phyloP scores from a whole-genome alignment of 768 basidiomycete species.

The Tulasnella sp. region DNA sequence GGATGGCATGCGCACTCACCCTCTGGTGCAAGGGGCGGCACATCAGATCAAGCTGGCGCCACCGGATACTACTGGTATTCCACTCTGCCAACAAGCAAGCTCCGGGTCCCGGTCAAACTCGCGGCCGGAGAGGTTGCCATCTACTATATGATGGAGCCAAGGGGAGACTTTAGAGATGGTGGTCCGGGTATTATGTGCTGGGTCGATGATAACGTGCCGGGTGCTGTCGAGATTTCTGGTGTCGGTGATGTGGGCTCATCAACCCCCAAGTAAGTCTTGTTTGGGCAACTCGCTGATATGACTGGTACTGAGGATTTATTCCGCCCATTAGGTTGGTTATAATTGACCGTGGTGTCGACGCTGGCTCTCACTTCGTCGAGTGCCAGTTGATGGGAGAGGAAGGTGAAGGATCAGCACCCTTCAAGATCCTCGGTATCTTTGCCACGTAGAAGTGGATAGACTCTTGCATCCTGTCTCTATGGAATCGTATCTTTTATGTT shows the following conservation, averaged over 20 bases:
- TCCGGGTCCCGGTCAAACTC: conserved; percentile 76
- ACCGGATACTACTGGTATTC: conserved; percentile 87
- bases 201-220: conserved; percentile 92
- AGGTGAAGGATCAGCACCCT: conserved; percentile 64
- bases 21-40: conserved; percentile 32
- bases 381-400: conserved; percentile 85
- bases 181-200: conserved; percentile 67
- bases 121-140: conserved; percentile 89
- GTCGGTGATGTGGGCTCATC: conserved; percentile 55
- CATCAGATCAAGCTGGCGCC: conserved; percentile 30
- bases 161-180: conserved; percentile 37
- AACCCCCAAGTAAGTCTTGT: conserved; percentile 53
- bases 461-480: background rate
- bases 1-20: conserved; percentile 85
- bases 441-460: conserved; percentile 42
- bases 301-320: conserved; percentile 15
- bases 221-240: conserved; percentile 71
- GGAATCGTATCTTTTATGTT: background rate
- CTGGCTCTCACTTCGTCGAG: conserved; percentile 89
- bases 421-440: conserved; percentile 90
- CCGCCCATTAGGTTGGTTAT: conserved; percentile 54
- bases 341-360: conserved; percentile 79
- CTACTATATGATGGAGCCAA: conserved; percentile 72
- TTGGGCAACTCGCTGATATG: conserved; percentile 4
- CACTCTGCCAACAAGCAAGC: conserved; percentile 68